Evolutionary conservation across 441 rosid genomes (phyloP).

Genomic region (Adansonia rubrostipa): DNA sequence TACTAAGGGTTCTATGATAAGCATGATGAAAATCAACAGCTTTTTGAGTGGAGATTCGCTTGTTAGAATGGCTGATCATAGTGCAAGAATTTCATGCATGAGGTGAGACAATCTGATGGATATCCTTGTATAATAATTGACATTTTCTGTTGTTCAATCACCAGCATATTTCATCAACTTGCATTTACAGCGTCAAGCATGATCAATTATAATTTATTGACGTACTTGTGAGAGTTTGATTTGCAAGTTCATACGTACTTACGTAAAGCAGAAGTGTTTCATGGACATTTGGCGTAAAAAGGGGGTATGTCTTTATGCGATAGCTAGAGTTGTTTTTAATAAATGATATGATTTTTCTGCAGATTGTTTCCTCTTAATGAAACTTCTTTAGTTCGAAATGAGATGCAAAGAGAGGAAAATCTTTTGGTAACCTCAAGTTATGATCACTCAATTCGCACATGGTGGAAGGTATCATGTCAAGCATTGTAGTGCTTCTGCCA

Average conservation of each 20-base stretch:
- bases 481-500: constrained; percentile 8
- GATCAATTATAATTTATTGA: not conserved
- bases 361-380: constrained; percentile 56
- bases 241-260: not conserved
- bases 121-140: constrained; percentile 2
- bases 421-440: constrained; percentile 61
- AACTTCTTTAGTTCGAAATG: constrained; percentile 48
- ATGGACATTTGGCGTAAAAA: not conserved
- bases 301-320: not conserved
- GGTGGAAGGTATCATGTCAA: constrained; percentile 65
- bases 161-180: not conserved
- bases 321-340: constrained; percentile 22
- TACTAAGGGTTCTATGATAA: constrained; percentile 47
- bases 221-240: not conserved
- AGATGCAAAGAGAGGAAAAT: constrained; percentile 46
- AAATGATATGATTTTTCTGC: constrained; percentile 26
- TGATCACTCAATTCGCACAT: constrained; percentile 68
- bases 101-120: constrained; percentile 43
- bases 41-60: constrained; percentile 32
- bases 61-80: constrained; percentile 46
- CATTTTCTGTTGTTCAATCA: not conserved
- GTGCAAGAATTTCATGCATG: constrained; percentile 70
- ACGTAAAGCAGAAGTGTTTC: not conserved
- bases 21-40: constrained; percentile 31
- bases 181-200: not conserved